Conservation (phyloP, 1,284 basidiomycete species). For the Trichosporon inkin region DNA sequence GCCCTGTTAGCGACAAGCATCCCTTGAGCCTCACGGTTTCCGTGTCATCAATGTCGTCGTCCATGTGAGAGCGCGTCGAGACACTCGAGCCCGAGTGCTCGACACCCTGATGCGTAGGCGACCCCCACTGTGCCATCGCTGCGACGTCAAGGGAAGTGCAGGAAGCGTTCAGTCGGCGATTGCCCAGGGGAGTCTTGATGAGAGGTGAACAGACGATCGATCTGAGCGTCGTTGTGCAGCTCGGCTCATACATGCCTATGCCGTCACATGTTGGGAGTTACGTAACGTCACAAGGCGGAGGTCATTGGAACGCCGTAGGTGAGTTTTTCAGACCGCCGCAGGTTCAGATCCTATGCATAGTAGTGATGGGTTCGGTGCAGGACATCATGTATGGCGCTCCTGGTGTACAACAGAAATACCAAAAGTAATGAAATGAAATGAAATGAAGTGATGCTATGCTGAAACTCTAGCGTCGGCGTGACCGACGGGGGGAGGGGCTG, state of each 20-base stretch:
- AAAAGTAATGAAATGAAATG: not conserved
- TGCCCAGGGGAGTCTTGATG: slow-evolving; percentile 7
- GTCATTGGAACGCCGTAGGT: too few relatives aligned
- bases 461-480: not conserved
- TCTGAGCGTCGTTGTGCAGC: not conserved
- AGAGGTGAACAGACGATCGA: not conserved
- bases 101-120: slow-evolving; percentile 18
- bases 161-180: not conserved
- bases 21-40: slow-evolving; percentile 19
- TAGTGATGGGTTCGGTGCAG: too few relatives aligned
- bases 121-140: slow-evolving; percentile 12
- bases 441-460: not conserved
- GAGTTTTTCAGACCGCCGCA: too few relatives aligned
- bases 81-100: slow-evolving; percentile 24
- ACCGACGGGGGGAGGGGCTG: not conserved
- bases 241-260: not conserved
- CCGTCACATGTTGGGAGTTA: not conserved
- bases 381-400: too few relatives aligned
- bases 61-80: slow-evolving; percentile 19
- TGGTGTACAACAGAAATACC: not conserved
- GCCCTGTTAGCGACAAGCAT: not conserved
- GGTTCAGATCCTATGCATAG: too few relatives aligned
- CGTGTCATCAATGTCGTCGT: slow-evolving; percentile 22
- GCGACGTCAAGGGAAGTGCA: not conserved
- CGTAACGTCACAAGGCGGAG: too few relatives aligned